Percentiles rank a stretch among this genome's conserved stretches.
phyloP scores from a whole-genome alignment of 108 stramenopile genomes.

The Fragilariopsis cylindrus region DNA sequence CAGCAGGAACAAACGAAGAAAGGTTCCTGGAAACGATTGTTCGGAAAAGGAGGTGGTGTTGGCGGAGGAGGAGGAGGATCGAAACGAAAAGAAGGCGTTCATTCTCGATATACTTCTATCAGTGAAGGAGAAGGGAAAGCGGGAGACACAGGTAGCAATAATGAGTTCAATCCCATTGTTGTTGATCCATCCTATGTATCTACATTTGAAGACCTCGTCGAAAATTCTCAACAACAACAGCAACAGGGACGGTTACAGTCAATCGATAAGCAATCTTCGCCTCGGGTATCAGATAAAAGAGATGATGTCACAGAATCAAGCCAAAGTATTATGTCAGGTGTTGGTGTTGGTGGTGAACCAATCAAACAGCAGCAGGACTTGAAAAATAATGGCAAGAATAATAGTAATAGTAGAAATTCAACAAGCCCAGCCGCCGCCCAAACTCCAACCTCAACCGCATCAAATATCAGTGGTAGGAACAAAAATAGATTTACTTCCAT shows the following conservation, averaged over 20 bases:
- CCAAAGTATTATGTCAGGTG: not conserved
- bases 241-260: not conserved
- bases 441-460: not conserved
- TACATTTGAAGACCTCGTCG: too few relatives aligned
- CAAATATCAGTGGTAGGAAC: not conserved
- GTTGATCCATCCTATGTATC: too few relatives aligned
- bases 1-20: not conserved
- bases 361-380: not conserved
- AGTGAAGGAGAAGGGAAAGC: not conserved
- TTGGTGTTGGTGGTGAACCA: too few relatives aligned
- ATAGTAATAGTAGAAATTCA: not conserved
- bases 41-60: not conserved
- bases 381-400: not conserved
- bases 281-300: not conserved
- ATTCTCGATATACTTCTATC: too few relatives aligned
- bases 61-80: not conserved
- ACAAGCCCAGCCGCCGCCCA: not conserved
- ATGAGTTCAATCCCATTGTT: not conserved
- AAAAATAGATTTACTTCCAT: not conserved
- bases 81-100: not conserved
- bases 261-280: not conserved
- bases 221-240: not conserved
- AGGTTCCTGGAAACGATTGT: slow-evolving; percentile 6
- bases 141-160: not conserved
- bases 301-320: slow-evolving; percentile 3